These are phyloP conservation scores for Phytophthora pini DNA, from an alignment of 352 stramenopile genomes.

Conservation along the genomic window DNA sequence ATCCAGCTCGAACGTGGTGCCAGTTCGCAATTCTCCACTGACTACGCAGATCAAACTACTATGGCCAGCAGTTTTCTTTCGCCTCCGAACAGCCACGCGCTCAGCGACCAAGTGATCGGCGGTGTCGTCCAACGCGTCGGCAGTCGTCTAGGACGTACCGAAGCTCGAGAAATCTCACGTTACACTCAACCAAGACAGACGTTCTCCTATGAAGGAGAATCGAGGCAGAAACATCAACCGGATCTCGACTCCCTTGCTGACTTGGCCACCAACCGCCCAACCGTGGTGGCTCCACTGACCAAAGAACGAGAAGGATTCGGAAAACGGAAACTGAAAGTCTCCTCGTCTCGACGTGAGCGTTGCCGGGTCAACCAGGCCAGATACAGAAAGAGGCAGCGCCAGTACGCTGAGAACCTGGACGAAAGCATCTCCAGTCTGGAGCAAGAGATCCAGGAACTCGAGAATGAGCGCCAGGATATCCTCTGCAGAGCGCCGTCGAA, in stretches of 20 bases:
- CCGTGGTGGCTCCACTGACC: neutral
- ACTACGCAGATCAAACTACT: neutral
- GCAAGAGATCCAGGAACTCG: constrained; percentile 18
- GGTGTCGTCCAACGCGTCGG: constrained; percentile 1
- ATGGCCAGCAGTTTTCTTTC: constrained; percentile 20
- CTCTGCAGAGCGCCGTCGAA: constrained; percentile 2
- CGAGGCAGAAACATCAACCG: neutral
- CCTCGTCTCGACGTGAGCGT: constrained; percentile 14
- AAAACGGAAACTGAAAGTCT: constrained; percentile 6
- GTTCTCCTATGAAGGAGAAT: neutral
- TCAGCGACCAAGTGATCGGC: constrained; percentile 18
- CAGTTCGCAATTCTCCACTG: neutral
- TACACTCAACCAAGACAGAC: constrained; percentile 11
- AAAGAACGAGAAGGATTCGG: neutral
- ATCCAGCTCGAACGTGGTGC: no score
- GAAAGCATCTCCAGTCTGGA: neutral
- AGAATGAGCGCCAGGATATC: constrained; percentile 10
- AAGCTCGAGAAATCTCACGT: neutral
- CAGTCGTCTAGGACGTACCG: neutral
- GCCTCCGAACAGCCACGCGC: constrained; percentile 4
- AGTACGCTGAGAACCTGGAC: constrained; percentile 7
- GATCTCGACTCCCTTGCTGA: constrained; percentile 5
- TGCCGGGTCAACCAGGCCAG: constrained; percentile 28
- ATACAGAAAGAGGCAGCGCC: constrained; percentile 23
- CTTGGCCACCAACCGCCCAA: neutral